Percentiles rank a stretch among this genome's conserved stretches.
These are phyloP conservation scores for Clonostachys byssicola DNA, from an alignment of 2,329 filamentous ascomycete species.

Conservation along the genomic window DNA sequence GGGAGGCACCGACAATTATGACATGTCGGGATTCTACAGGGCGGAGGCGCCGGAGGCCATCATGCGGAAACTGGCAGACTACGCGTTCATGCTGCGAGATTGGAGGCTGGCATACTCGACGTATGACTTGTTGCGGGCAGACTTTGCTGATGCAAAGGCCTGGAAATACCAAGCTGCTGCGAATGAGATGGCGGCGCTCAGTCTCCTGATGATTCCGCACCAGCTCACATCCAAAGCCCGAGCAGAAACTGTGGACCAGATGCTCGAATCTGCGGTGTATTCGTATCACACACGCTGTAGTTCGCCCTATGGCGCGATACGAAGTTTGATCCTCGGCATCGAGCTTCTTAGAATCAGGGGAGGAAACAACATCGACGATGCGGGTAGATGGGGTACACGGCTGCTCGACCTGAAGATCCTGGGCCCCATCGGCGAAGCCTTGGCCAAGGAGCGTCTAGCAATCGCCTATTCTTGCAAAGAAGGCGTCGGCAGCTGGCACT, in stretches of 20 bases:
- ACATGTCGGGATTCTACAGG: slow-evolving; percentile 75
- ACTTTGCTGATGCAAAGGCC: slow-evolving; percentile 93
- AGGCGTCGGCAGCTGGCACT: slow-evolving; percentile 60
- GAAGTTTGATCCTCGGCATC: slow-evolving; percentile 70
- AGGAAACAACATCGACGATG: slow-evolving; percentile 77
- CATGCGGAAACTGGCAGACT: slow-evolving; percentile 91
- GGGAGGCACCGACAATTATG: slow-evolving; percentile 66
- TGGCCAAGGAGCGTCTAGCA: slow-evolving; percentile 82
- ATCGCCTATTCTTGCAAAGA: slow-evolving; percentile 76
- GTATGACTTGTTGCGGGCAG: slow-evolving; percentile 83
- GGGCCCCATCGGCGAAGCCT: slow-evolving; percentile 71
- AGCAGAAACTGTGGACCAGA: slow-evolving; percentile 76
- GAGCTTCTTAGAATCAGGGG: slow-evolving; percentile 82
- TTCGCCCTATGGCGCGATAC: slow-evolving; percentile 73
- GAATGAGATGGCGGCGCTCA: slow-evolving; percentile 91
- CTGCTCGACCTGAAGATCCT: slow-evolving; percentile 76
- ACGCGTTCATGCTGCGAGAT: slow-evolving; percentile 93
- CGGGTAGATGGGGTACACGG: slow-evolving; percentile 77
- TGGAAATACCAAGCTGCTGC: slow-evolving; percentile 93
- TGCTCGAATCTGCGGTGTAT: slow-evolving; percentile 87
- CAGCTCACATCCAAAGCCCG: slow-evolving; percentile 70
- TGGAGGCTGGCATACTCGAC: slow-evolving; percentile 90
- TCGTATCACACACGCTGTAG: slow-evolving; percentile 86
- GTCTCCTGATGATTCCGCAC: slow-evolving; percentile 73
- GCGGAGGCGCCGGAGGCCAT: slow-evolving; percentile 83